A percentile compares a stretch with the other conserved stretches of the same genome.
These are phyloP conservation scores for Exophiala lecanii-corni DNA, from an alignment of 2,329 filamentous ascomycete species.

Conservation along the genomic window DNA sequence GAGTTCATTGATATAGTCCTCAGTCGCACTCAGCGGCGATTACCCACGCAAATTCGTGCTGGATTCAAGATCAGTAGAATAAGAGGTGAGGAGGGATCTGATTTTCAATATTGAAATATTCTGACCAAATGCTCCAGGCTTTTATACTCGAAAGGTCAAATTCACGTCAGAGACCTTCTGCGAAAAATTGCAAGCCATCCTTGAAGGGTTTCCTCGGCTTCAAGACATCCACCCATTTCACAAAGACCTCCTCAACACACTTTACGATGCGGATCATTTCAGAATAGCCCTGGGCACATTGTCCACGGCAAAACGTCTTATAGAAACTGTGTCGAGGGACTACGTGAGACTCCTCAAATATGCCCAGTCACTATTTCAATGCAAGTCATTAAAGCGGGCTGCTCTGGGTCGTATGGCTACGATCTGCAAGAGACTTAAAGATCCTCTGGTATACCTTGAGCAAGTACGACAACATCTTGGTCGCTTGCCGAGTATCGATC, in stretches of 20 bases:
- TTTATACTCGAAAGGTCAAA: conserved; percentile 98
- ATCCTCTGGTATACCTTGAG: conserved; percentile 90
- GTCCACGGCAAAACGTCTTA: conserved; percentile 90
- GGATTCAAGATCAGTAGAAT: conserved; percentile 97
- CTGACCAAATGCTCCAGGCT: too few species aligned
- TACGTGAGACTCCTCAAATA: conserved; percentile 97
- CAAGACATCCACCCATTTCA: conserved; percentile 95
- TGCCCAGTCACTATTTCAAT: conserved; percentile 94
- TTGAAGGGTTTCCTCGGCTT: conserved; percentile 87
- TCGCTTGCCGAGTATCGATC: conserved; percentile 96
- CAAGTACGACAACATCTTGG: conserved; percentile 95
- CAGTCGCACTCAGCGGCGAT: conserved; percentile 82
- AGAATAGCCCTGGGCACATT: conserved; percentile 93
- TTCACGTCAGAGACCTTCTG: conserved; percentile 95
- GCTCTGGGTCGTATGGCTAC: conserved; percentile 98
- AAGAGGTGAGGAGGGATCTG: conserved; percentile 52
- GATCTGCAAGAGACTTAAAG: conserved; percentile 89
- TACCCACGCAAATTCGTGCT: conserved; percentile 91
- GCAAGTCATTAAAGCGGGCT: conserved; percentile 96
- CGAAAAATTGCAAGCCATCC: conserved; percentile 85
- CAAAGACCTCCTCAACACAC: conserved; percentile 88
- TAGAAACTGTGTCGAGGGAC: conserved; percentile 92
- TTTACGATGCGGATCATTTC: conserved; percentile 98
- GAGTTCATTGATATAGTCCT: conserved; percentile 98
- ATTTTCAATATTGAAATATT: too few species aligned